Evolutionary conservation across 2,329 filamentous ascomycete genomes (phyloP).

Genomic region (Claviceps maximensis): DNA sequence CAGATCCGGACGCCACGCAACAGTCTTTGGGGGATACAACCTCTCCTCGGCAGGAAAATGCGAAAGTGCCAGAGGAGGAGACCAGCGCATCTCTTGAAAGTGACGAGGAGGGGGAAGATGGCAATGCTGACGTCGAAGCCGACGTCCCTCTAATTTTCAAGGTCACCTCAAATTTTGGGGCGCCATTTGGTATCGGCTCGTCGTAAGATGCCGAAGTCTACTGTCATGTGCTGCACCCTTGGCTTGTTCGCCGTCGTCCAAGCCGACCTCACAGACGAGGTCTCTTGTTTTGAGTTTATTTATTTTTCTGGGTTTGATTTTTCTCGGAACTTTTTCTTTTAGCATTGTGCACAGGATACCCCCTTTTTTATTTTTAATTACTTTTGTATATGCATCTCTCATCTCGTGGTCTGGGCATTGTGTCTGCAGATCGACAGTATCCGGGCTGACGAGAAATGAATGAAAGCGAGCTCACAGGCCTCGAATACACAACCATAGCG

Average conservation of each 20-base stretch:
- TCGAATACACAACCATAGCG: not conserved
- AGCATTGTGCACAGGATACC: constrained; percentile 1
- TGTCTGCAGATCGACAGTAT: not conserved
- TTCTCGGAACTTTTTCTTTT: not conserved
- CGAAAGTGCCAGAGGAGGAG: constrained; percentile 12
- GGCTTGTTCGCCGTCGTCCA: too few species aligned
- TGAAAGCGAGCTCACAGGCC: not conserved
- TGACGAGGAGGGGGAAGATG: constrained; percentile 14
- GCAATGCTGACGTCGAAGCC: constrained; percentile 18
- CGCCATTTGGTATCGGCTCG: constrained; percentile 26
- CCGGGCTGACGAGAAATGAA: not conserved
- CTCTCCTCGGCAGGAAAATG: constrained; percentile 5
- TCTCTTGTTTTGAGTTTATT: not conserved
- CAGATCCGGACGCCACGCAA: constrained; percentile 3
- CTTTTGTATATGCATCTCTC: not conserved
- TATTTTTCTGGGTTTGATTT: not conserved
- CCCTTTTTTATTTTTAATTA: not conserved
- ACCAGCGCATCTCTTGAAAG: constrained; percentile 2
- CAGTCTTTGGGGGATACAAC: not conserved
- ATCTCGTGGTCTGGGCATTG: not conserved
- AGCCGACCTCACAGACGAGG: not conserved
- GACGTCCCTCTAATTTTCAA: constrained; percentile 34
- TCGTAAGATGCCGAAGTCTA: not conserved
- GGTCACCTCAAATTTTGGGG: constrained; percentile 33
- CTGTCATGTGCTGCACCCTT: not conserved